Evolutionary conservation across 352 stramenopile species (phyloP).

Genomic region (Globisporangium canariense): DNA sequence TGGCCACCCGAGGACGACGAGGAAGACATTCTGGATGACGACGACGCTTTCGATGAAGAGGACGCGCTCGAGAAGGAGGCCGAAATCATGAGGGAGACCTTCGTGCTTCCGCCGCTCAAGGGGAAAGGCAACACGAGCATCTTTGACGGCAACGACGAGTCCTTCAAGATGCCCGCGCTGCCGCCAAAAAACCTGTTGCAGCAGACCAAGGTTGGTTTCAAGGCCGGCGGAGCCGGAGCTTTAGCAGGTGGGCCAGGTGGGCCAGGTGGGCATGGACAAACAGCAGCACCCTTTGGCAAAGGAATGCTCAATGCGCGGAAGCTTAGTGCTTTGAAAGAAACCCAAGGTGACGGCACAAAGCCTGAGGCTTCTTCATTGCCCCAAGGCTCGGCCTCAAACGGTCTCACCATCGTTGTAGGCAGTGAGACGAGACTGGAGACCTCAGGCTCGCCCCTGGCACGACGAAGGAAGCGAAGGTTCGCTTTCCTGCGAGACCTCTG

Average conservation of each 20-base stretch:
- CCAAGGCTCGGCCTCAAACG: not conserved
- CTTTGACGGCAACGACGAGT: constrained; percentile 55
- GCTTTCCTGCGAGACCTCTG: constrained; percentile 37
- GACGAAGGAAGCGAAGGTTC: constrained; percentile 26
- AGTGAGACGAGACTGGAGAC: not conserved
- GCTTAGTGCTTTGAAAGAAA: constrained; percentile 8
- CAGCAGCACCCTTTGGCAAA: not conserved
- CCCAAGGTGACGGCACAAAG: not conserved
- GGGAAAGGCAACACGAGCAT: constrained; percentile 51
- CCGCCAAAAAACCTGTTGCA: constrained; percentile 45
- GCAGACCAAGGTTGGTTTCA: constrained; percentile 11
- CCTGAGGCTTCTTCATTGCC: not conserved
- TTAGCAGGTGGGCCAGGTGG: not conserved
- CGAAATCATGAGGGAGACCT: constrained; percentile 68
- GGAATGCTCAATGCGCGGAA: constrained; percentile 8
- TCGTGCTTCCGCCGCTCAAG: constrained; percentile 75
- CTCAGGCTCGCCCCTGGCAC: constrained; percentile 12
- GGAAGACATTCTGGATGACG: constrained; percentile 74
- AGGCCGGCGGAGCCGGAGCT: constrained; percentile 11
- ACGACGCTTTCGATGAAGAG: constrained; percentile 68
- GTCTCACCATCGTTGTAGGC: constrained; percentile 1
- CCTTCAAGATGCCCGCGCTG: constrained; percentile 78
- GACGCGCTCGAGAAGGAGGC: constrained; percentile 73
- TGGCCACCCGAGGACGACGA: constrained; percentile 81
- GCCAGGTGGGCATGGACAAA: not conserved